A percentile compares a stretch with the other conserved stretches of the same genome.
Conservation (phyloP, 768 basidiomycete species). For the Macrolepiota fuliginosa region DNA sequence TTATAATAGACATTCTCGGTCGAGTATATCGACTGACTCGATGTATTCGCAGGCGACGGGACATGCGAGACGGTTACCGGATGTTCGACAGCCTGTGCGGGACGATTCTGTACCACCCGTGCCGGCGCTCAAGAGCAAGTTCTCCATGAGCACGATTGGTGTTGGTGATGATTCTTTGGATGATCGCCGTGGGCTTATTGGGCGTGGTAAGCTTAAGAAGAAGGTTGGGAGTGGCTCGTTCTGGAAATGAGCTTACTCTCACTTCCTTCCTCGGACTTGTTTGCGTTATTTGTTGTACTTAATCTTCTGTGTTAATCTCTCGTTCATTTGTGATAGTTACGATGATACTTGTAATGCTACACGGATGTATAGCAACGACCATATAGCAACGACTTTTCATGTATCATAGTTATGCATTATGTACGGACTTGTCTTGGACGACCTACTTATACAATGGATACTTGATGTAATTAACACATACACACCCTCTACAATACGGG, state of each 20-base stretch:
- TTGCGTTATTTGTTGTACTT: background rate
- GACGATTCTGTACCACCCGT: conserved; percentile 14
- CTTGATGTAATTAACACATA: background rate
- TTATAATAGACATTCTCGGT: conserved; percentile 36
- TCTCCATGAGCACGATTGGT: conserved; percentile 44
- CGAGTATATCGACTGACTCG: conserved; percentile 54
- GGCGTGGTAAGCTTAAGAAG: conserved; percentile 15
- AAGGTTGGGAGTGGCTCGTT: conserved; percentile 21
- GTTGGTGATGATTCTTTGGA: conserved; percentile 11
- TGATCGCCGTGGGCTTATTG: background rate
- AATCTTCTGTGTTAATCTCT: background rate
- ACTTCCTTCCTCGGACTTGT: background rate
- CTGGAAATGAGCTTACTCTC: conserved; percentile 22
- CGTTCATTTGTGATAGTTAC: background rate
- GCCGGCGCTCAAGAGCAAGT: conserved; percentile 31
- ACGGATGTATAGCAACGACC: background rate
- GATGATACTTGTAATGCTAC: background rate
- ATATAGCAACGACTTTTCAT: background rate
- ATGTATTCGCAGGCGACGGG: conserved; percentile 73
- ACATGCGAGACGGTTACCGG: conserved; percentile 52
- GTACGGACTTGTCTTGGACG: background rate
- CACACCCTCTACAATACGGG: background rate
- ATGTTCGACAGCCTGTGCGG: conserved; percentile 60
- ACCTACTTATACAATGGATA: background rate
- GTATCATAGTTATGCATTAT: background rate